Evolutionary conservation across 306 rosid genomes (phyloP).

Genomic region (Vachellia pachyceras): DNA sequence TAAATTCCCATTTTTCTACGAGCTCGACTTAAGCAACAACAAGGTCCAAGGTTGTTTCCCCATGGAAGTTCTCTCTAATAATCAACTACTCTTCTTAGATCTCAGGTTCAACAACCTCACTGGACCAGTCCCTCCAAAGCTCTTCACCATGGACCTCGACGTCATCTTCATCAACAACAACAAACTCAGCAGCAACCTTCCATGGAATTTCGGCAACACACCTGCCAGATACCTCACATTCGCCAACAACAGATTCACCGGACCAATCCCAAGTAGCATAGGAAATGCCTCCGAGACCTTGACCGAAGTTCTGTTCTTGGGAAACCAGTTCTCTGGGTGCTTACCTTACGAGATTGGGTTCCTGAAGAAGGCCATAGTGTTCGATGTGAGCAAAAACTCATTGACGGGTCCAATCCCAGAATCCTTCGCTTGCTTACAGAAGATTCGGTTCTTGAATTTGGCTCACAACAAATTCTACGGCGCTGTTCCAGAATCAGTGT

Average conservation of each 20-base stretch:
- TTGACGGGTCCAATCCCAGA: constrained; percentile 68
- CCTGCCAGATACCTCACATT: no score
- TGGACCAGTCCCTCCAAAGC: no score
- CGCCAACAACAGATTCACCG: constrained; percentile 59
- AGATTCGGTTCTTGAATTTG: constrained; percentile 43
- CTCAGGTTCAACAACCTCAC: no score
- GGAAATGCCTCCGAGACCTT: constrained; percentile 43
- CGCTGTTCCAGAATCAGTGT: constrained; percentile 59
- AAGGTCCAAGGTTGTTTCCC: no score
- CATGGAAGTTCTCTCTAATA: no score
- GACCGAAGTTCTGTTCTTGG: constrained; percentile 64
- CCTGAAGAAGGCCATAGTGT: constrained; percentile 46
- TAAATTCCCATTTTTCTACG: no score
- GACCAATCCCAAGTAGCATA: constrained; percentile 64
- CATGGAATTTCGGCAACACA: no score
- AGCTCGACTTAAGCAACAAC: no score
- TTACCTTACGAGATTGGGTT: constrained; percentile 64
- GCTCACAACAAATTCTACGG: constrained; percentile 55
- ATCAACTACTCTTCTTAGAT: no score
- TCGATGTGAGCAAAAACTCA: constrained; percentile 54
- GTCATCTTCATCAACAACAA: no score
- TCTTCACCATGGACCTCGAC: no score
- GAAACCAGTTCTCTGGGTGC: constrained; percentile 57
- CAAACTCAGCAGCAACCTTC: no score
- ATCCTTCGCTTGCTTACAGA: constrained; percentile 62